These are phyloP conservation scores for Teratosphaeria epicoccoides DNA, from an alignment of 2,329 filamentous ascomycete genomes.

Conservation along the genomic window DNA sequence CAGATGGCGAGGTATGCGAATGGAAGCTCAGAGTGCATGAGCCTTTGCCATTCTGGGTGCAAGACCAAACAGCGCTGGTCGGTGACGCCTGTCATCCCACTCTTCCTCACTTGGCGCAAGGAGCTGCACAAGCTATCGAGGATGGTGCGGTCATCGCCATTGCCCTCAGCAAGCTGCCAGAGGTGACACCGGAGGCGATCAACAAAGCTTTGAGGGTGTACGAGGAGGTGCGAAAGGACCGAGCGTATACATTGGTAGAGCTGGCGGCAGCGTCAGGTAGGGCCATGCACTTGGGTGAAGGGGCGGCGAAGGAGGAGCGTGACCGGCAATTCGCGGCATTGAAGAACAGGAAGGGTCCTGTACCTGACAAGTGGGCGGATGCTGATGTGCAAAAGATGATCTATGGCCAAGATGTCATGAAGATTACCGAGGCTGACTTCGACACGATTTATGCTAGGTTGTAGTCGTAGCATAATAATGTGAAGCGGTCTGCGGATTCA, in stretches of 20 bases:
- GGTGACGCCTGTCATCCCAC: slow-evolving; percentile 55
- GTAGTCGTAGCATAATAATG: slow-evolving; percentile 1
- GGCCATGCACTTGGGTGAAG: slow-evolving; percentile 46
- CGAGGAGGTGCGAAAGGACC: slow-evolving; percentile 44
- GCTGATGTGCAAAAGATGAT: slow-evolving; percentile 40
- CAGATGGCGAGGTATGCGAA: slow-evolving; percentile 55
- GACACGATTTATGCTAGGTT: slow-evolving; percentile 24
- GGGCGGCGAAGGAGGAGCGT: slow-evolving; percentile 48
- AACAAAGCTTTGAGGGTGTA: slow-evolving; percentile 46
- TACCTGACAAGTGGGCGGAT: slow-evolving; percentile 44
- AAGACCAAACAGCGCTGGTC: slow-evolving; percentile 42
- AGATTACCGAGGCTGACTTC: slow-evolving; percentile 36
- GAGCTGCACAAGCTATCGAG: slow-evolving; percentile 55
- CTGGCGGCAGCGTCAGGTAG: slow-evolving; percentile 45
- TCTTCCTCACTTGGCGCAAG: slow-evolving; percentile 53
- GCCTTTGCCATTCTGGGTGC: slow-evolving; percentile 52
- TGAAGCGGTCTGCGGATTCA: not conserved
- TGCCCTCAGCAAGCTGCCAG: slow-evolving; percentile 39
- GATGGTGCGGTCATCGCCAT: slow-evolving; percentile 49
- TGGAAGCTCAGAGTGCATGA: slow-evolving; percentile 55
- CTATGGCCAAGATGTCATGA: slow-evolving; percentile 37
- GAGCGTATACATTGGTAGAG: slow-evolving; percentile 47
- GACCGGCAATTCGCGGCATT: slow-evolving; percentile 44
- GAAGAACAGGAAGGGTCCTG: slow-evolving; percentile 33
- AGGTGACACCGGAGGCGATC: slow-evolving; percentile 36